Evolutionary conservation across 495 filamentous ascomycete species (phyloP), one percentile per base, ranked within the genome.

Genomic region (Xylaria telfairii): DNA sequence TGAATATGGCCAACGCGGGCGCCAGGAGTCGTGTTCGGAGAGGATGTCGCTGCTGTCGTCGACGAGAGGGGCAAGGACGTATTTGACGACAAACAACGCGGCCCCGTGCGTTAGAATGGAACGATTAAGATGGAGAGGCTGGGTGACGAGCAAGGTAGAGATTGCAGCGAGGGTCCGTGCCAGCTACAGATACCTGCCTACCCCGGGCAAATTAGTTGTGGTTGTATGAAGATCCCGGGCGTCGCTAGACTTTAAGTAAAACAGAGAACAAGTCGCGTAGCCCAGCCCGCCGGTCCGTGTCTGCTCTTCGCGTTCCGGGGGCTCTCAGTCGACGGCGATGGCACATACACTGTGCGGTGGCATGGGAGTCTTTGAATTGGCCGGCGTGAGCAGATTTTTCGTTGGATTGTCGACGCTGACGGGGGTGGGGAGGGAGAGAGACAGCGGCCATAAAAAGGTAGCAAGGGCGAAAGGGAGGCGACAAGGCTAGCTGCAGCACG

Each of bases 51-150:
- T 54, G 64, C 15, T 39, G 17, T 17, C 54, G 17, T 39, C 56
- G 26, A 37, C 37, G 39, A 62, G 26, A 13, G 15, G 15, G 41
- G 15, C 15, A 47, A 19, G 41, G 41, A 30, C 26, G 26, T 32
- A 21, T 21, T 21, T 46, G 62, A 49, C 26, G 41, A 26, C 10
- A 64, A 41, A 46, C 60, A 26, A 17, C 21, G 41, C 39, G 28
- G 61, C 41, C 34, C 41, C 21, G 56, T 37, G 56, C 32, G 56
- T 59, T n/a, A 59, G 56, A 59, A 59, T 59, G 56, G 39, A 15
- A 47, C 42, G 42, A 30, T 47, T 10, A 32, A 47, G 24, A 64
- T 47, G 24, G 41, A 47, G 37, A 64, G 34, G 59, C 21, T 42
- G 59, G 37, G 32, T 12, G 21, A 61, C 12, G 57, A 61, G 57